Percentiles rank a stretch among this genome's conserved stretches.
phyloP scores from a whole-genome alignment of 441 rosid genomes.

The Populus trichocarpa region DNA sequence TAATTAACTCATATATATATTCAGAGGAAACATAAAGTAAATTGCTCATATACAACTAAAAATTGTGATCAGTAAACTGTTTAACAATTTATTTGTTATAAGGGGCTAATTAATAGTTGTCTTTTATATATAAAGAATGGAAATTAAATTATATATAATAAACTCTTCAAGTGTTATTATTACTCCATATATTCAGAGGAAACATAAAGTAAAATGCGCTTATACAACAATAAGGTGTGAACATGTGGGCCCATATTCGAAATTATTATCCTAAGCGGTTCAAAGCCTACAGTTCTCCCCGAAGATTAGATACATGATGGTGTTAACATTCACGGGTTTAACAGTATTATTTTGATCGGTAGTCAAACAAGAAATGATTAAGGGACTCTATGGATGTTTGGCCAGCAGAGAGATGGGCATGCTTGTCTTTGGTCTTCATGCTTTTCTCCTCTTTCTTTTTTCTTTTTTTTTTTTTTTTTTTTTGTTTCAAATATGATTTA shows the following conservation, averaged over 20 bases:
- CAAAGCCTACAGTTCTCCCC: background rate
- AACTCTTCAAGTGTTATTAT: background rate
- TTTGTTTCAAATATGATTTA: too few relatives aligned
- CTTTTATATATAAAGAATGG: too few relatives aligned
- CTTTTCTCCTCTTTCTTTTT: too few relatives aligned
- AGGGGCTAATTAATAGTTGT: too few relatives aligned
- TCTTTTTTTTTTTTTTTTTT: too few relatives aligned
- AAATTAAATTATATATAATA: too few relatives aligned
- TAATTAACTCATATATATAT: background rate
- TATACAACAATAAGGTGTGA: background rate
- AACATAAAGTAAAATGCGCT: background rate
- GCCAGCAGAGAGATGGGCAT: too few relatives aligned
- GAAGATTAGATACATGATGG: background rate
- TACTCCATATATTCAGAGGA: background rate
- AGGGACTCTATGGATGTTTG: background rate
- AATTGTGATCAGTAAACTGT: too few relatives aligned
- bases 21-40: background rate
- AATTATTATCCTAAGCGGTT: background rate
- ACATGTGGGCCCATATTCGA: background rate
- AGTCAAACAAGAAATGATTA: background rate
- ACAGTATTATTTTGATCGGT: background rate
- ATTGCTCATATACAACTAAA: too few relatives aligned
- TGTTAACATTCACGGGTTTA: background rate
- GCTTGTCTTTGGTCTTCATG: too few relatives aligned
- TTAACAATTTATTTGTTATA: too few relatives aligned